Conservation (phyloP, 2,329 filamentous ascomycete genomes). For the Monosporascus sp. region DNA sequence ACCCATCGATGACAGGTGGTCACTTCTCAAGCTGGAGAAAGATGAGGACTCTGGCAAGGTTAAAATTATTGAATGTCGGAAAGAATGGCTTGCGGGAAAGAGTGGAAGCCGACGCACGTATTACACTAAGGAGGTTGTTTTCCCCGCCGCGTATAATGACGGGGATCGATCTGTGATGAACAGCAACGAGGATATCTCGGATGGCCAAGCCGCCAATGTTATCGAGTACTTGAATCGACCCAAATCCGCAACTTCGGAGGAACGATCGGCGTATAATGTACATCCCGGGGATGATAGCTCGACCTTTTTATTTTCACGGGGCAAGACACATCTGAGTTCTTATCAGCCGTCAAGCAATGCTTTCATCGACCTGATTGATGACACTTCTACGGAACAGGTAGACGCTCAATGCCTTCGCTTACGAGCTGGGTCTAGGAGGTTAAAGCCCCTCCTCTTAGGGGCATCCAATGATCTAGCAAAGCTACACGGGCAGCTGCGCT, state of each 20-base stretch:
- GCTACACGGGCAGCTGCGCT: background rate
- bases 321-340: constrained; percentile 47
- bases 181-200: background rate
- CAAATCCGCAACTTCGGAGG: constrained; percentile 28
- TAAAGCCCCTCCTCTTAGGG: constrained; percentile 17
- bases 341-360: constrained; percentile 49
- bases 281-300: constrained; percentile 44
- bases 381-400: constrained; percentile 30
- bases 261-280: constrained; percentile 32
- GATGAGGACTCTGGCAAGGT: constrained; percentile 55
- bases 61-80: constrained; percentile 61
- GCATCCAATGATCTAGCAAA: background rate
- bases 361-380: constrained; percentile 56
- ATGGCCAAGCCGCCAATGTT: background rate
- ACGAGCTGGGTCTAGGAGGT: constrained; percentile 39
- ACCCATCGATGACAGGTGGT: constrained; percentile 70
- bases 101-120: constrained; percentile 59
- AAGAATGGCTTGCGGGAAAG: constrained; percentile 54
- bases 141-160: constrained; percentile 19
- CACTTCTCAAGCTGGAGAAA: constrained; percentile 54
- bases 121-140: constrained; percentile 53
- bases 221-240: constrained; percentile 25
- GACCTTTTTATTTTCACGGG: constrained; percentile 37
- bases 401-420: constrained; percentile 39
- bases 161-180: constrained; percentile 4